Evolutionary conservation across 495 filamentous ascomycete genomes (phyloP), one percentile per base, ranked within the genome.

Genomic region (Podospora conica): DNA sequence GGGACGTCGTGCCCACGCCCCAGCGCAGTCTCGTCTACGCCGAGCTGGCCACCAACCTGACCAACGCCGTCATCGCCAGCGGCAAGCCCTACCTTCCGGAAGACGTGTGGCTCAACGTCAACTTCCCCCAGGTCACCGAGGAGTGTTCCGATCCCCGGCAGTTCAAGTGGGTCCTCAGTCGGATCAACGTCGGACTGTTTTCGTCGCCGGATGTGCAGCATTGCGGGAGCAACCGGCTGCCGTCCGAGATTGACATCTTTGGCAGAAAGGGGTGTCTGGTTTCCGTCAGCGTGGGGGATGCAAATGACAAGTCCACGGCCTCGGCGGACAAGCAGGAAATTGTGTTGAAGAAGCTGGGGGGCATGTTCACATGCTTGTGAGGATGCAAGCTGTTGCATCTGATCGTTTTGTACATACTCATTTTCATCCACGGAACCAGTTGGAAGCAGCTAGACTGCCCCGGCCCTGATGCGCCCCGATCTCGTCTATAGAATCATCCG

Each of bases 91-190:
- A 87, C 62, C 78, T 90, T 1, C 86, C 87, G 0, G 64, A 74
- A 0, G 77, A 82, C 56, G 78, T 83, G 12, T 91, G 81, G 80
- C 79, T 91, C 57, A 90, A 90, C 65, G 86, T 90, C 61, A 90
- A 91, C 73, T 90, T 86, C 70, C 83, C 83, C 3, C 73, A 75
- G 11, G 81, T 86, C 12, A 75, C 70, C 3, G 78, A 74, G 3
- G 72, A 73, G 53, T 89, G 88, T 71, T 76, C 71, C 2, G 73
- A 69, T 6, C 70, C 79, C 0, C 70, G 74, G 6, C 76, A 87
- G 55, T 87, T 87, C 75, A 81, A 80, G 59, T 91, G 86, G 69
- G 82, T 90, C 2, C 69, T 90, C 24, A 85, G 80, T 56, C 77
- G 87, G 18, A 87, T 90, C 68, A 81, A 85, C 64, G 65, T 77